A percentile compares a stretch with the other conserved stretches of the same genome.
Evolutionary conservation across 2,329 filamentous ascomycete genomes (phyloP).

Genomic region (Calcarisporium arbuscula): DNA sequence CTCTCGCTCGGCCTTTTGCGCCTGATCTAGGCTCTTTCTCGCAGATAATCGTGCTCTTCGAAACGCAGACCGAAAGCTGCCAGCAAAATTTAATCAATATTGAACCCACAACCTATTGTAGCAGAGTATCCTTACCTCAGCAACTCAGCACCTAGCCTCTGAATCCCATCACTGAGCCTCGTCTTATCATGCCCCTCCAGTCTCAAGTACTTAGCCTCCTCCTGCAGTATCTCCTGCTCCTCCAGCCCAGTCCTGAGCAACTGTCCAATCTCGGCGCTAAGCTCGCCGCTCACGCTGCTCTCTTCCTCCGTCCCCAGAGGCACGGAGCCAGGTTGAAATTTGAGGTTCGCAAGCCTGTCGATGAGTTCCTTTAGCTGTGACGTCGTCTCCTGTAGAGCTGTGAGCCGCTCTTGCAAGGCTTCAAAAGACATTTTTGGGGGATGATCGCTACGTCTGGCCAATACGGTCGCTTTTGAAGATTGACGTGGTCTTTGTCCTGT

Average conservation of each 20-base stretch:
- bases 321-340: conserved; percentile 52
- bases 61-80: conserved; percentile 58
- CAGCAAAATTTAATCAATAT: not conserved
- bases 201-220: conserved; percentile 69
- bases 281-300: conserved; percentile 57
- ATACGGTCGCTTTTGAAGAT: no score
- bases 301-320: conserved; percentile 44
- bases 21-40: conserved; percentile 65
- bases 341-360: conserved; percentile 49
- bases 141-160: conserved; percentile 63
- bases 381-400: conserved; percentile 55
- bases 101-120: not conserved
- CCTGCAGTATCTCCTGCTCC: conserved; percentile 71
- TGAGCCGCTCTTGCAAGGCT: conserved; percentile 54
- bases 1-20: conserved; percentile 70
- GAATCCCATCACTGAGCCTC: conserved; percentile 59
- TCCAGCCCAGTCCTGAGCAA: conserved; percentile 73
- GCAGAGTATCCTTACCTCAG: conserved; percentile 46
- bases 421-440: conserved; percentile 45
- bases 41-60: conserved; percentile 76
- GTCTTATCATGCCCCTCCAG: conserved; percentile 51
- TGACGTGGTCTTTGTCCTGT: no score
- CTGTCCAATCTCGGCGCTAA: conserved; percentile 74
- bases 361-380: conserved; percentile 53
- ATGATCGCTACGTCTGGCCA: no score